Conservation (phyloP, 352 stramenopile genomes). For the Phytophthora foliorum region DNA sequence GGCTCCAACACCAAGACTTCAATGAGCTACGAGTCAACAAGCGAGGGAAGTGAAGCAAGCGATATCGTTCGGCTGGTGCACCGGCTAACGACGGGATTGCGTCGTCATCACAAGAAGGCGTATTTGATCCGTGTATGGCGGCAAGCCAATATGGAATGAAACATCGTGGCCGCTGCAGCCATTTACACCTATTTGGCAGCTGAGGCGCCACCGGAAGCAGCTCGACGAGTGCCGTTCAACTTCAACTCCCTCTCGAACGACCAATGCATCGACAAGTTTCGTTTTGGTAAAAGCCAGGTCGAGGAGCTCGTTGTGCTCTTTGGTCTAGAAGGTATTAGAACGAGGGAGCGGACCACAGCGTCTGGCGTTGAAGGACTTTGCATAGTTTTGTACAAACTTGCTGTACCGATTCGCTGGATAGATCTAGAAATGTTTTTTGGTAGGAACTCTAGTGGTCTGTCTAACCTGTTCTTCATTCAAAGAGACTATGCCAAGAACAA, state of each 20-base stretch:
- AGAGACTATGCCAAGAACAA: constrained; percentile 4
- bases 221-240: too few relatives aligned
- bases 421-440: constrained; percentile 11
- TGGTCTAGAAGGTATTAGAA: constrained; percentile 6
- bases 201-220: too few relatives aligned
- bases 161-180: too few relatives aligned
- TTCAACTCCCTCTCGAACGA: too few relatives aligned
- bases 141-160: too few relatives aligned
- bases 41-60: neutral
- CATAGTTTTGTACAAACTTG: constrained; percentile 21
- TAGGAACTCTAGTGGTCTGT: constrained; percentile 8
- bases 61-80: constrained; percentile 1
- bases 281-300: neutral
- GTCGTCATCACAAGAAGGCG: neutral
- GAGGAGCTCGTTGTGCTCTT: neutral
- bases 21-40: constrained; percentile 3
- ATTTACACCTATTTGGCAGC: too few relatives aligned
- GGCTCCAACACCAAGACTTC: neutral
- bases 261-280: too few relatives aligned
- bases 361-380: constrained; percentile 14
- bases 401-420: constrained; percentile 9
- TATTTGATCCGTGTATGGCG: neutral
- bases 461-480: constrained; percentile 23
- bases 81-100: constrained; percentile 1
- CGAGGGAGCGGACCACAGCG: constrained; percentile 3